A percentile compares a stretch with the other conserved stretches of the same genome.
These are phyloP conservation scores for Catharanthus roseus DNA, from an alignment of 257 asterid genomes.

Conservation along the genomic window DNA sequence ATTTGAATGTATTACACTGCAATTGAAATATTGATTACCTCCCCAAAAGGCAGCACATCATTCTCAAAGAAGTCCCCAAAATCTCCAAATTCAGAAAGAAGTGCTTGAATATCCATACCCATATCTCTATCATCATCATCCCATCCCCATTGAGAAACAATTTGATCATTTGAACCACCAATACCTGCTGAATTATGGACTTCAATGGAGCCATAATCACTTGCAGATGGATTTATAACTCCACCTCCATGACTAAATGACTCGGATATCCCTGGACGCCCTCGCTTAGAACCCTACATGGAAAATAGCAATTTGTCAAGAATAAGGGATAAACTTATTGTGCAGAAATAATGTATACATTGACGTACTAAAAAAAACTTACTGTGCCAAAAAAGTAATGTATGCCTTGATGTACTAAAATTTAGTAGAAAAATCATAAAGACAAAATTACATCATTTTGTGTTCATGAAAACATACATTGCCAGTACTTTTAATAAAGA, in stretches of 20 bases:
- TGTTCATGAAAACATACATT: neutral
- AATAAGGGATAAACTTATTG: neutral
- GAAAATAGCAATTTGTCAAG: constrained; percentile 7
- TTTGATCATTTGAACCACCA: constrained; percentile 54
- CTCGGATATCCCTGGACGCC: constrained; percentile 72
- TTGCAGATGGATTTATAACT: constrained; percentile 62
- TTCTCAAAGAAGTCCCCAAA: constrained; percentile 94
- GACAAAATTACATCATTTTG: neutral
- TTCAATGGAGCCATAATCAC: constrained; percentile 68
- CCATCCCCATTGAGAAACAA: constrained; percentile 78
- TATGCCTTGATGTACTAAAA: neutral
- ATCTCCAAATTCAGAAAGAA: constrained; percentile 92
- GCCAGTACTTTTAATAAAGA: neutral
- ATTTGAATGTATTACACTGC: neutral
- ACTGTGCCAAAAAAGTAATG: neutral
- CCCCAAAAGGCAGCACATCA: constrained; percentile 86
- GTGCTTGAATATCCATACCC: constrained; percentile 83
- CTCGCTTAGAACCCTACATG: constrained; percentile 72
- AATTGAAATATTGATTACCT: constrained; percentile 43
- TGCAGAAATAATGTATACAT: neutral
- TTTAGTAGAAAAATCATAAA: neutral
- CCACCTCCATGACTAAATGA: constrained; percentile 70
- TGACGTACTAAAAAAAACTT: neutral
- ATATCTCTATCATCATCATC: constrained; percentile 82
- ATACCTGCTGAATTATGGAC: constrained; percentile 48